Percentiles rank a stretch among this genome's conserved stretches.
Evolutionary conservation across 2,329 filamentous ascomycete genomes (phyloP).

Genomic region (Colletotrichum gigasporum): DNA sequence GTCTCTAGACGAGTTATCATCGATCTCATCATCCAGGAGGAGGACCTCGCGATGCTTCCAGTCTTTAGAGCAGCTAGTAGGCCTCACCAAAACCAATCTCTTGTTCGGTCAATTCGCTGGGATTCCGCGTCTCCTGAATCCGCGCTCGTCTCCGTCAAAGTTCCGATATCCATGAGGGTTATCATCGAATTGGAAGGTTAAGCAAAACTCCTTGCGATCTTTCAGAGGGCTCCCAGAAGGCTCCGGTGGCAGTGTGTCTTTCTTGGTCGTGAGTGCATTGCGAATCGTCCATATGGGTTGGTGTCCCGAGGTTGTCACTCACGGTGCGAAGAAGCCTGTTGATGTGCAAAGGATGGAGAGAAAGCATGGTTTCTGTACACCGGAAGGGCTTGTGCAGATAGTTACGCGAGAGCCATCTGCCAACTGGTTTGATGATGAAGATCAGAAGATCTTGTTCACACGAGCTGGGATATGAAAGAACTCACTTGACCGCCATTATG

Average conservation of each 20-base stretch:
- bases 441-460: neutral
- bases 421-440: neutral
- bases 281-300: slow-evolving; percentile 7
- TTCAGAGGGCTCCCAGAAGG: neutral
- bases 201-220: neutral
- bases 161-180: neutral
- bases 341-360: slow-evolving; percentile 15
- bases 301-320: slow-evolving; percentile 6
- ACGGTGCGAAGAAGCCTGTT: slow-evolving; percentile 7
- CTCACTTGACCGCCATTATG: neutral
- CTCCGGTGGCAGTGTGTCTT: neutral
- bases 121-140: neutral
- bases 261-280: neutral
- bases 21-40: neutral
- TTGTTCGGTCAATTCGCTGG: neutral
- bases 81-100: neutral
- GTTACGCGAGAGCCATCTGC: neutral
- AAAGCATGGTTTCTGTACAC: neutral
- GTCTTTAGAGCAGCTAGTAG: neutral
- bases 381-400: neutral
- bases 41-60: neutral
- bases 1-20: neutral
- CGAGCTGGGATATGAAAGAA: no score
- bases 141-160: neutral
- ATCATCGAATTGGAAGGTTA: slow-evolving; percentile 9